Base-by-base conservation (phyloP, 176 grass and related monocot species). In the Typha latifolia region DNA sequence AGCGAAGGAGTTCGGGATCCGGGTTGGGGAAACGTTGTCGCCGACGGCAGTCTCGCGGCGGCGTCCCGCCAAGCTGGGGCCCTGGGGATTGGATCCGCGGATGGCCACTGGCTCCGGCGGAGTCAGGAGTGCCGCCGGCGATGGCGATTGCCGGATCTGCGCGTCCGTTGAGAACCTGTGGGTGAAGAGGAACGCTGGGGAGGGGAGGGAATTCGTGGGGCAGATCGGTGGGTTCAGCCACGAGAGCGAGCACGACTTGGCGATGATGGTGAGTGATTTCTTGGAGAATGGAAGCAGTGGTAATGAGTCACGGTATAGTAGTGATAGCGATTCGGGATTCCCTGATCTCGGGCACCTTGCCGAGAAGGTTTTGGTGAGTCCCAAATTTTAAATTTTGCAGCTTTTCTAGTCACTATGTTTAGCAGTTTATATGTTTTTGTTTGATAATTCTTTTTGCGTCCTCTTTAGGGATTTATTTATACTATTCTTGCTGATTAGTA, bases 261-360 rank as follows among this genome's bases (percentile, higher is more conserved):
- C 88, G 26, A 31, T 86, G 70, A 84, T 96, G 82, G 93, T 96
- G 21, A 84, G 51, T 59, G 88, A 96, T 62, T 96, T 96, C 67
- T 80, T 89, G 59, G 93, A 96, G 82, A 86, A 79, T 76, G 92
- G 78, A 3, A 83, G 69, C 61, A 76, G 72, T 53, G 75, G 74
- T 4, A 62, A 77, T 1, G 92, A 96, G 15, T 96, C 92, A 14
- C 80, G 87, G 49, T 74, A 57, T 27, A 96, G 82, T 71, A 96
- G 88, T 74, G 88, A 96, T 67, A 80, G 69, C 66, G 93, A 96
- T 29, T 82, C 78, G 20, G 80, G 69, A 2, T 82, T 89, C 66
- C 67, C 85, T 16, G 92, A 96, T 77, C 82, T 96, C 71, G 88
- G 76, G 13, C 84, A 96, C 69, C 87, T 88, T 47, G 82, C 78